A percentile compares a stretch with the other conserved stretches of the same genome.
Evolutionary conservation across 306 rosid species (phyloP).

Genomic region (Cyamopsis tetragonoloba): DNA sequence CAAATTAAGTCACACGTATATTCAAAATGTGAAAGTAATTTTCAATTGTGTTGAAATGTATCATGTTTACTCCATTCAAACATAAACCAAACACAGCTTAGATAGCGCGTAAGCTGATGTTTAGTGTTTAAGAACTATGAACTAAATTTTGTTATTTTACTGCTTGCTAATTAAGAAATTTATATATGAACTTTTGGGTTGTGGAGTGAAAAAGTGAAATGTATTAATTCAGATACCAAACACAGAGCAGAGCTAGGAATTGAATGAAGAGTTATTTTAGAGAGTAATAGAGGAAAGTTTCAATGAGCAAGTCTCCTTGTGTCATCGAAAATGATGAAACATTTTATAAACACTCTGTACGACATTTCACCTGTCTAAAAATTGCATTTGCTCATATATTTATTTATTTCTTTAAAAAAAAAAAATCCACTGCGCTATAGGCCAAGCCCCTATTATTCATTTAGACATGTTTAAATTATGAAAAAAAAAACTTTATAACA

Average conservation of each 20-base stretch:
- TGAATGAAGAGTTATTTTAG: neutral
- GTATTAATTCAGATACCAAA: constrained; percentile 10
- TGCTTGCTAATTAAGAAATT: too few relatives aligned
- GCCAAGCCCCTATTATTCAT: neutral
- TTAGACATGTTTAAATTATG: neutral
- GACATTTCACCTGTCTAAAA: neutral
- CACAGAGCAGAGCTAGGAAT: neutral
- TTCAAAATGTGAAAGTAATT: neutral
- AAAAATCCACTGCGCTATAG: too few relatives aligned
- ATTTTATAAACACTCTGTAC: neutral
- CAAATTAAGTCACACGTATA: too few relatives aligned
- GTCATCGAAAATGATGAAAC: constrained; percentile 16
- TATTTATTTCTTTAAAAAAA: neutral
- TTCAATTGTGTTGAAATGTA: neutral
- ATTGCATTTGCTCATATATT: neutral
- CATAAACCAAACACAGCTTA: too few relatives aligned
- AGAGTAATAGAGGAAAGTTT: constrained; percentile 19
- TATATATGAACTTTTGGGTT: neutral
- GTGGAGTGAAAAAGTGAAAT: neutral
- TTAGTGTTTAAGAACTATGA: neutral
- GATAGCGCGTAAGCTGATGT: too few relatives aligned
- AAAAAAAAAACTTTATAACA: neutral
- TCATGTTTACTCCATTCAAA: neutral
- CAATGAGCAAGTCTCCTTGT: neutral
- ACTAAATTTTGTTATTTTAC: neutral